phyloP scores from a whole-genome alignment of 2,329 filamentous ascomycete species.

The Tolypocladium paradoxum region DNA sequence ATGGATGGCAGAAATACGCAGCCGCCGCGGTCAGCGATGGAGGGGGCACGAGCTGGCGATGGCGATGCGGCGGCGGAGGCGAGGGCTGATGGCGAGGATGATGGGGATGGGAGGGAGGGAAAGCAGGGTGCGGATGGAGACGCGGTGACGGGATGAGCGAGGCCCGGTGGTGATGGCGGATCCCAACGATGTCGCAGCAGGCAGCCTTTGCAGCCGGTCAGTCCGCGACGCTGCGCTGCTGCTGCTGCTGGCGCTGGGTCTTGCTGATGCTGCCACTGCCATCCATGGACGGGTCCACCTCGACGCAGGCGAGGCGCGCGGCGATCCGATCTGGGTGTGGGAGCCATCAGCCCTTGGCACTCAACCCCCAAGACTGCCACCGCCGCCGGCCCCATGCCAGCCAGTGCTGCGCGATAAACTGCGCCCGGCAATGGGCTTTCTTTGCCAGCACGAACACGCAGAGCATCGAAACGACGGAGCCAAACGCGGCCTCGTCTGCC shows the following conservation, averaged over 20 bases:
- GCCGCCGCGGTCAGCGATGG: background rate
- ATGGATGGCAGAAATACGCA: background rate
- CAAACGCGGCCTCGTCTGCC: background rate
- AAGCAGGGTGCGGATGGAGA: background rate
- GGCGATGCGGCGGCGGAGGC: background rate
- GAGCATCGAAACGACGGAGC: background rate
- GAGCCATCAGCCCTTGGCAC: background rate
- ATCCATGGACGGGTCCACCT: constrained; percentile 5
- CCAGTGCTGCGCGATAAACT: background rate
- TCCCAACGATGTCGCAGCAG: constrained; percentile 5
- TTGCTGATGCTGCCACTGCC: background rate
- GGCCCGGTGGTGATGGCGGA: constrained; percentile 2
- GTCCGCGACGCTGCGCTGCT: background rate
- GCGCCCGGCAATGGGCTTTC: background rate
- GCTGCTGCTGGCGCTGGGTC: too few relatives aligned
- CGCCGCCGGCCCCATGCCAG: background rate
- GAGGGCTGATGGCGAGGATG: background rate
- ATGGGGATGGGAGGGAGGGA: background rate
- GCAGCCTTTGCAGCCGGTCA: constrained; percentile 1
- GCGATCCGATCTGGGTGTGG: background rate
- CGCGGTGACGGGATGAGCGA: constrained; percentile 1
- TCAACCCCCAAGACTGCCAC: background rate
- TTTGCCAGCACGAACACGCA: background rate
- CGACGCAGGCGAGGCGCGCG: background rate
- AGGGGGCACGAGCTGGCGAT: background rate